These are phyloP conservation scores for Przewalskia tangutica DNA, from an alignment of 257 asterid genomes.

Conservation along the genomic window DNA sequence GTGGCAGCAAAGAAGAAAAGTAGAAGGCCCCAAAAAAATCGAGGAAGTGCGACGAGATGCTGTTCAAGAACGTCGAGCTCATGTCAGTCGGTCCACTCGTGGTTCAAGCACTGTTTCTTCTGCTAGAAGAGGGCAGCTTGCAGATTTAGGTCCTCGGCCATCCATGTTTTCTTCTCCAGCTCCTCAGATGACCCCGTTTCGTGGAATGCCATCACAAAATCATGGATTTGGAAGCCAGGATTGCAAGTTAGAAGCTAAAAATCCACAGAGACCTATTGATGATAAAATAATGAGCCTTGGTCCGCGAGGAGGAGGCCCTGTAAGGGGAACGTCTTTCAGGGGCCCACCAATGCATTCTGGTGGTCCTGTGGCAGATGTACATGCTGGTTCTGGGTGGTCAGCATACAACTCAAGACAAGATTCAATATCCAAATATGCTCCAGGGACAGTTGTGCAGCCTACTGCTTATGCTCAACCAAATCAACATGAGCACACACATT, in stretches of 20 bases:
- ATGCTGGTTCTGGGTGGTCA: conserved; percentile 4
- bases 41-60: conserved; percentile 30
- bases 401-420: conserved; percentile 7
- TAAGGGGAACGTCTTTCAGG: conserved; percentile 12
- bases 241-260: conserved; percentile 9
- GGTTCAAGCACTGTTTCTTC: conserved; percentile 11
- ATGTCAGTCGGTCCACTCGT: conserved; percentile 8
- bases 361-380: conserved; percentile 3
- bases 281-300: conserved; percentile 7
- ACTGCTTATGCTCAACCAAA: background rate
- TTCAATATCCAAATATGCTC: conserved; percentile 2
- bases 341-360: conserved; percentile 10
- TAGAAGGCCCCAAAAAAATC: conserved; percentile 31
- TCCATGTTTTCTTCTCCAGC: conserved; percentile 10
- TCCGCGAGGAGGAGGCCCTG: conserved; percentile 12
- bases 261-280: conserved; percentile 3
- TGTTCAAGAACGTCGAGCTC: conserved; percentile 24
- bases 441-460: background rate
- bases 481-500: conserved; percentile 1
- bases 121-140: conserved; percentile 12
- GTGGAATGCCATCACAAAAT: conserved; percentile 6
- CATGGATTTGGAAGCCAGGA: conserved; percentile 16
- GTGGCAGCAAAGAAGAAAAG: conserved; percentile 36
- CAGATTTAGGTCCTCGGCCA: conserved; percentile 12
- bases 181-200: conserved; percentile 7